These are phyloP conservation scores for Rubia yunnanensis DNA, from an alignment of 257 asterid species.

Conservation along the genomic window DNA sequence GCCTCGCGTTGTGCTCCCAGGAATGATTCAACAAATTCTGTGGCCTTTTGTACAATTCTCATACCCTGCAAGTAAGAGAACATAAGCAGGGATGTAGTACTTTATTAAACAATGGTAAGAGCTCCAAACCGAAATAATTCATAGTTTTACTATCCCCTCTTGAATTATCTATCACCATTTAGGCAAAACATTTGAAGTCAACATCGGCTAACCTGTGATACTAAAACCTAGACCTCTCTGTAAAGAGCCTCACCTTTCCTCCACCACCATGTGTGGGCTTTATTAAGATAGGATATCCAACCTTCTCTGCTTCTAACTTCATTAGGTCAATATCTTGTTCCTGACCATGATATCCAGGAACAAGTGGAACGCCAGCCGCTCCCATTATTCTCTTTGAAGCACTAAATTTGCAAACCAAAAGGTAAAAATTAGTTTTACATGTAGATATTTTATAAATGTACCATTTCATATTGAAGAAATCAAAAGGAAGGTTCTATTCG, in stretches of 20 bases:
- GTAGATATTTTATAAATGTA: no score
- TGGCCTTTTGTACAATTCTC: slow-evolving; percentile 83
- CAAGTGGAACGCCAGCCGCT: slow-evolving; percentile 99
- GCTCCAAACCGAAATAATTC: background rate
- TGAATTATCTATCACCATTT: background rate
- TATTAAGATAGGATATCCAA: slow-evolving; percentile 91
- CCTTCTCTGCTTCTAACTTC: slow-evolving; percentile 87
- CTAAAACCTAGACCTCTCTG: background rate
- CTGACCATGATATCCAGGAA: slow-evolving; percentile 95
- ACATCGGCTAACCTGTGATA: background rate
- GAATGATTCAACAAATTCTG: slow-evolving; percentile 78
- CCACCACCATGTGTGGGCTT: slow-evolving; percentile 99
- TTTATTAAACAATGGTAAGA: background rate
- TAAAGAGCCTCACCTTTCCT: slow-evolving; percentile 51
- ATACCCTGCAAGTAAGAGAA: slow-evolving; percentile 62
- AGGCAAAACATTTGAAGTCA: background rate
- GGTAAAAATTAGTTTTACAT: background rate
- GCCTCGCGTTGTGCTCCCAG: slow-evolving; percentile 98
- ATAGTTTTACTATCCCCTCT: background rate
- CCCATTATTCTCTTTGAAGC: slow-evolving; percentile 99
- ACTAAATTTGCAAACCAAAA: slow-evolving; percentile 33
- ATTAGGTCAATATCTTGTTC: slow-evolving; percentile 83
- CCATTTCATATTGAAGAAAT: background rate
- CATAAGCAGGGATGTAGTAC: slow-evolving; percentile 6
- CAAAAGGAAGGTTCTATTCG: background rate